Evolutionary conservation across 2,329 filamentous ascomycete species (phyloP).

Genomic region (Calonectria pauciramosa): DNA sequence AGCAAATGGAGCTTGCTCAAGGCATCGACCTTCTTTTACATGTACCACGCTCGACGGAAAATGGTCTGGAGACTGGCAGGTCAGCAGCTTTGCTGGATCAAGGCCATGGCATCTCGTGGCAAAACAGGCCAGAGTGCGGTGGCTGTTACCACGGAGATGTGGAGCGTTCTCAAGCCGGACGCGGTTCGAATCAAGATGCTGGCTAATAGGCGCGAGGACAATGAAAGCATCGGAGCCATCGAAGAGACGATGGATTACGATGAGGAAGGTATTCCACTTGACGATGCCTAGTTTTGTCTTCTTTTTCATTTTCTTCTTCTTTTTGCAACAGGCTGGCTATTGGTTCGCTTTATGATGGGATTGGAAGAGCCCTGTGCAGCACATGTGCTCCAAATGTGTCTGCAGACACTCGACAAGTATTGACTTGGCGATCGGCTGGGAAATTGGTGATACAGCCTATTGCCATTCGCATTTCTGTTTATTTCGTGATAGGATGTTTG

Average conservation of each 20-base stretch:
- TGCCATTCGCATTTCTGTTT: not conserved
- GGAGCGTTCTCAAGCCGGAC: conserved; percentile 54
- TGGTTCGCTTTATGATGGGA: not conserved
- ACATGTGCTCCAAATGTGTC: not conserved
- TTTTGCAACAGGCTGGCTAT: not conserved
- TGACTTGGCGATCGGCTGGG: not conserved
- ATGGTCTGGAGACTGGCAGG: conserved; percentile 66
- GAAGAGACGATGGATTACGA: conserved; percentile 48
- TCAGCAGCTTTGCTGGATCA: conserved; percentile 62
- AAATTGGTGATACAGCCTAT: not conserved
- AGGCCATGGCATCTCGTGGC: conserved; percentile 49
- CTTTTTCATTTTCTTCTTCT: not conserved
- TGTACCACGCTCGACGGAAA: conserved; percentile 45
- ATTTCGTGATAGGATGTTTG: not conserved
- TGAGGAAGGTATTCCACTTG: conserved; percentile 46
- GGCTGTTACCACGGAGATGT: conserved; percentile 53
- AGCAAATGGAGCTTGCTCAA: conserved; percentile 64
- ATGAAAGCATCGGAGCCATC: conserved; percentile 40
- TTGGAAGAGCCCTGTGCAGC: conserved; percentile 5
- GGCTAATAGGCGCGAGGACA: conserved; percentile 35
- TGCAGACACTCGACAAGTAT: not conserved
- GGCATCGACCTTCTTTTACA: conserved; percentile 62
- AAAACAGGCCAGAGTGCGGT: conserved; percentile 38
- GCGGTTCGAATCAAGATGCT: conserved; percentile 44
- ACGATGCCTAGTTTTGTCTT: conserved; percentile 43